A percentile compares a stretch with the other conserved stretches of the same genome.
Conservation (phyloP, 352 stramenopile genomes). For the Elongisporangium anandrum region DNA sequence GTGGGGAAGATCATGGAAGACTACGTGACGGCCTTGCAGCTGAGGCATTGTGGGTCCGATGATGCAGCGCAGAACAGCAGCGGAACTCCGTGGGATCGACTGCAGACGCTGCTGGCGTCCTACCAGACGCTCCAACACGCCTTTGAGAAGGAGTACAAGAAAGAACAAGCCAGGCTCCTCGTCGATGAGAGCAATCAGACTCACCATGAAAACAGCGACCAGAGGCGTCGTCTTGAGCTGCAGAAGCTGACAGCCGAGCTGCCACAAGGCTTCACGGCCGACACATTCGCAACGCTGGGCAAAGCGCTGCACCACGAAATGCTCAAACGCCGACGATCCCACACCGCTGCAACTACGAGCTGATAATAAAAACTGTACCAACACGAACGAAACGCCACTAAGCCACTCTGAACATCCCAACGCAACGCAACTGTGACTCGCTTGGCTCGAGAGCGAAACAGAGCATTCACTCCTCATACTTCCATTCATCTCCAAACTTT, state of each 20-base stretch:
- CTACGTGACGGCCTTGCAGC: neutral
- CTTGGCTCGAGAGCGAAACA: too few relatives aligned
- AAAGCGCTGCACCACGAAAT: constrained; percentile 42
- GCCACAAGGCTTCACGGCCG: constrained; percentile 47
- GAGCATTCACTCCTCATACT: too few relatives aligned
- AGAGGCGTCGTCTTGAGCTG: constrained; percentile 9
- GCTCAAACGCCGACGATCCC: neutral
- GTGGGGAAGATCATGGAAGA: neutral
- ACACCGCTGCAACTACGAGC: neutral
- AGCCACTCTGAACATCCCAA: neutral
- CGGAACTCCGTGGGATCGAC: neutral
- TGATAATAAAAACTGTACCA: neutral
- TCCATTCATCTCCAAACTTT: neutral
- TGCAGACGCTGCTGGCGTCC: neutral
- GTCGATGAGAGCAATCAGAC: neutral
- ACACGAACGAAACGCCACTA: neutral
- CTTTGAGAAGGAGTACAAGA: neutral
- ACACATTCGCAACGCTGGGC: constrained; percentile 58
- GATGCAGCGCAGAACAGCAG: neutral
- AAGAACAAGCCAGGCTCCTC: neutral
- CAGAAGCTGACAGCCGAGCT: constrained; percentile 35
- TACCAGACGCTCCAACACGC: neutral
- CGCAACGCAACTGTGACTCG: neutral
- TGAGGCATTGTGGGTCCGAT: neutral
- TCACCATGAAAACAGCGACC: neutral